Base-by-base conservation (phyloP, 2,329 filamentous ascomycete species). In the Exophiala alcalophila region DNA sequence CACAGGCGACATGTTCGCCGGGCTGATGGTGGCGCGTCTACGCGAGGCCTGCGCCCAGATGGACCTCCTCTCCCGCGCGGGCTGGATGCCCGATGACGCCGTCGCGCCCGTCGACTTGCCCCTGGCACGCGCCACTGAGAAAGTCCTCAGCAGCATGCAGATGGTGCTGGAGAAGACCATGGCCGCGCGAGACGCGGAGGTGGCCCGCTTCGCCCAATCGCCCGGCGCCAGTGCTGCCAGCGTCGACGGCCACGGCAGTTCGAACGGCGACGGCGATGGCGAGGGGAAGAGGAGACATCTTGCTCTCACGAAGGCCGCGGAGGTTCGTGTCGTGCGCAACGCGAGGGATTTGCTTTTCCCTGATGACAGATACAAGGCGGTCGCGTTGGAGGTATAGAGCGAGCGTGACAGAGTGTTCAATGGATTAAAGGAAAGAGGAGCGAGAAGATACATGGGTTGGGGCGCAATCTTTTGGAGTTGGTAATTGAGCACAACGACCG, bases 1-100 rank as follows among this genome's bases (percentile, higher is more conserved):
- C 27, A 97, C 94, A 0, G 92, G 92, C 32, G 92, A 98, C 69
- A 96, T 98, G 91, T 97, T 98, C 61, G 91, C 89, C 20, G 91
- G 91, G 5, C 74, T 98, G 31, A 89, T 88, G 61, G 81, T 95
- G 1, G 86, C 86, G 27, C 81, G 91, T 20, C 80, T 98, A 59
- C 83, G 91, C 44, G 87, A 97, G 70, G 89, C 87, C 18, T 67
- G 66, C 3, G 68, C 69, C 0, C 60, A 58, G 4, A 56, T 62
- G 2, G 57, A 61, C 2, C 66, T 94, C 3, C 65, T 71, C 11
- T 61, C 69, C 5, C 76, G 66, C 2, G 65, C 69, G 4, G 80
- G 80, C 49, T 98, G 92, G 92, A 69, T 85, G 33, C 88, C 83
- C 48, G 77, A 77, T 0, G 89, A 97, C 59, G 70, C 73, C 8